Base-by-base conservation (phyloP, 208 protist genomes). In the Leishmania mexicana region DNA sequence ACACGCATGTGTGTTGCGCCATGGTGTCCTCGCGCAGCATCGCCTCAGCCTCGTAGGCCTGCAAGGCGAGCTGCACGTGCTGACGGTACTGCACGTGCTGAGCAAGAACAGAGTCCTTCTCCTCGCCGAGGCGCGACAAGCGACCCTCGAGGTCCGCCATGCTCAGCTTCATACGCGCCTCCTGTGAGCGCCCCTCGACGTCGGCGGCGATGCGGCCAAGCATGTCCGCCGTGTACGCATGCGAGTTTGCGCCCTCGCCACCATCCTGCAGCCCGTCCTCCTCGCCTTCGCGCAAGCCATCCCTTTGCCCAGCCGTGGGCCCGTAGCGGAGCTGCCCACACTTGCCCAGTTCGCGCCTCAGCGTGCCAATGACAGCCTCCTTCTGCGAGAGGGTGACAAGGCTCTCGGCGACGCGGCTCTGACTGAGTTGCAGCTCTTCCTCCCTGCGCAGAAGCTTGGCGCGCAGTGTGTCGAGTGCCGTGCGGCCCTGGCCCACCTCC, bases 81-180 rank as follows among this genome's bases (percentile, higher is more conserved):
- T 83, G 82, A 3, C 88, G 90, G 83, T 97, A 97, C 81, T 89
- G 70, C n/a, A 87, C 88, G 85, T 97, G 94, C 83, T 95, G 94
- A 45, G 87, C 45, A 77, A 96, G 85, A 17, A 97, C 83, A 53
- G 90, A 94, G 19, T 84, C 65, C 75, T 89, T 93, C 58, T 96
- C 92, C 42, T 94, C 87, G 73, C 91, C 73, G 40, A 89, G 62
- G 21, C 81, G 84, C 21, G 79, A 73, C 38, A 95, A 71, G 53
- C 89, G 79, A 28, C 81, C 81, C 67, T 97, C 90, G 15, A 96
- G 78, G 71, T 95, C 92, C 47, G 91, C 88, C 13, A 92, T 51
- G 60, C 68, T 88, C n/a, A 97, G 83, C 83, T 93, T 92, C 85
- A 93, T 89, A 75, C 92, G 90, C 10, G 92, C 86, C 85, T 94